phyloP scores from a whole-genome alignment of 805 yeast species.

The Nakazawaea ambrosiae region DNA sequence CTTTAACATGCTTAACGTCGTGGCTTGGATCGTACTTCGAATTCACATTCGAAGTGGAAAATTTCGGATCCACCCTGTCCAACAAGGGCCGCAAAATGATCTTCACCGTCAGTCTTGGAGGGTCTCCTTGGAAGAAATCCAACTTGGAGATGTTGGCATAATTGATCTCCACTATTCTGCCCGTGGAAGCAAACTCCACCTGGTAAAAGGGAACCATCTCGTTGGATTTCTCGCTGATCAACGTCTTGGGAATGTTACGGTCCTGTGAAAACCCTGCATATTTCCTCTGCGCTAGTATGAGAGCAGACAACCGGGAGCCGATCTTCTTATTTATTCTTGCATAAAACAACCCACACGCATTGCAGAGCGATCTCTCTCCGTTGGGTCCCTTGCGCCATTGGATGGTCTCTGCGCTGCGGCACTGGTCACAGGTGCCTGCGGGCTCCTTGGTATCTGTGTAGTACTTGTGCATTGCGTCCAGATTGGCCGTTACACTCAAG shows the following conservation, averaged over 20 bases:
- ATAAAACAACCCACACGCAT: conserved; percentile 76
- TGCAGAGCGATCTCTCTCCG: conserved; percentile 70
- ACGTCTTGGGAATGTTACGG: conserved; percentile 4
- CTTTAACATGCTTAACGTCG: too few relatives aligned
- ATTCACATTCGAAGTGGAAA: conserved; percentile 5
- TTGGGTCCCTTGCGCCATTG: conserved; percentile 84
- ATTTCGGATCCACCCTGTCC: conserved; percentile 1
- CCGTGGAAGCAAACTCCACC: conserved; percentile 1
- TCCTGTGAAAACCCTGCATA: neutral
- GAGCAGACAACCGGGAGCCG: conserved; percentile 47
- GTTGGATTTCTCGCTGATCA: conserved; percentile 5
- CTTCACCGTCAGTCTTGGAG: conserved; percentile 5
- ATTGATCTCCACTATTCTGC: neutral
- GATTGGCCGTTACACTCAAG: neutral
- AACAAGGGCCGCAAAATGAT: conserved; percentile 3
- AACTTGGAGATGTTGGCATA: neutral
- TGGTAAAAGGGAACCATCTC: neutral
- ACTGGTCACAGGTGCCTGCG: conserved; percentile 16
- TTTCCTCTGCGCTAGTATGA: conserved; percentile 23
- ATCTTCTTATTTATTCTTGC: conserved; percentile 57
- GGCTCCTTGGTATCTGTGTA: neutral
- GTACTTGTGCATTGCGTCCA: neutral
- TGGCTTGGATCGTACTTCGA: conserved; percentile 11
- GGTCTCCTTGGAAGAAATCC: neutral
- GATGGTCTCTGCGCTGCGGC: conserved; percentile 57